phyloP scores from a whole-genome alignment of 352 stramenopile species.

The Aphanomyces euteiches region DNA sequence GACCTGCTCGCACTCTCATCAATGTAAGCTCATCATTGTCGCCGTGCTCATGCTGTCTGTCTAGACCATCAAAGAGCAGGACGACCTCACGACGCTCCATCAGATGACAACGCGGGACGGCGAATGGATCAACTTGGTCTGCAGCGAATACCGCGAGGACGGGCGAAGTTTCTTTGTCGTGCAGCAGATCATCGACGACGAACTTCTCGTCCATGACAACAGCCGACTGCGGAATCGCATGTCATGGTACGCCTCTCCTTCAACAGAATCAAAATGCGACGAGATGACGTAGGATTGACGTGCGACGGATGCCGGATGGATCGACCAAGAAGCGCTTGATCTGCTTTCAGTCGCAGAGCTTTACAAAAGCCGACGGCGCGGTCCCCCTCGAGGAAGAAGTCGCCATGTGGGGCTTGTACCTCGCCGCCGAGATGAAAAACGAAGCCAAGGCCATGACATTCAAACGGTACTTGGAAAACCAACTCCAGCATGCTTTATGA shows the following conservation, averaged over 20 bases:
- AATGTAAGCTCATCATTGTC: no score
- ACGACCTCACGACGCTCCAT: no score
- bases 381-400: constrained; percentile 22
- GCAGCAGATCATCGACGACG: constrained; percentile 20
- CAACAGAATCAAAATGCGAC: background rate
- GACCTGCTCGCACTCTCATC: no score
- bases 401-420: constrained; percentile 17
- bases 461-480: no score
- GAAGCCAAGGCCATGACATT: no score
- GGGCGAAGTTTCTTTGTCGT: constrained; percentile 2
- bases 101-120: background rate
- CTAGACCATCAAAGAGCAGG: no score
- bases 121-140: constrained; percentile 6
- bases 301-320: background rate
- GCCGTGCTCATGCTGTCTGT: no score
- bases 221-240: background rate
- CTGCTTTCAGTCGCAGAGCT: constrained; percentile 13
- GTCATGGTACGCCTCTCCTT: background rate
- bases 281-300: background rate
- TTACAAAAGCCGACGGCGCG: background rate
- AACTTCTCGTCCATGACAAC: background rate
- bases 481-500: no score
- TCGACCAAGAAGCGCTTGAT: constrained; percentile 12
- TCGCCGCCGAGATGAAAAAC: background rate
- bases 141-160: background rate